Evolutionary conservation across 2,329 filamentous ascomycete genomes (phyloP).

Genomic region (Colletotrichum scovillei): DNA sequence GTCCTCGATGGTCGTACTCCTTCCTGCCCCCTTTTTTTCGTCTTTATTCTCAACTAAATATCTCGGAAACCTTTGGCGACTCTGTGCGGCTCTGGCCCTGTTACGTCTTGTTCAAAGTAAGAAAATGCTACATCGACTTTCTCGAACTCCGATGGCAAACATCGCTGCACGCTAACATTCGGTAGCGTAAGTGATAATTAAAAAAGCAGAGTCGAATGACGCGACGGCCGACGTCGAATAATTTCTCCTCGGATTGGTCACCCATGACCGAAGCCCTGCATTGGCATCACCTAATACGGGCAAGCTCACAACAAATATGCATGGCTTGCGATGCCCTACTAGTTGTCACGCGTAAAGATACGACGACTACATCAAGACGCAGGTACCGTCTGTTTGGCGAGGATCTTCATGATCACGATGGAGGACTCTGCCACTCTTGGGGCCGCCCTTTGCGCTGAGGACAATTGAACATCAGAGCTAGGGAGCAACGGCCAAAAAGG

Average conservation of each 20-base stretch:
- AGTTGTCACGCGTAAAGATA: background rate
- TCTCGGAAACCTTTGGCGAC: conserved; percentile 3
- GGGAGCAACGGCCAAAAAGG: conserved; percentile 19
- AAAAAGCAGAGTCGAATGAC: conserved; percentile 11
- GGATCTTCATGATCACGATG: conserved; percentile 9
- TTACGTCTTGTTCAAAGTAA: background rate
- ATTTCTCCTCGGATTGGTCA: background rate
- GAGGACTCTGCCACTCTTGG: background rate
- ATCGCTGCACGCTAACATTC: background rate
- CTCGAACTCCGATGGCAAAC: background rate
- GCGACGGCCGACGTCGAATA: conserved; percentile 8
- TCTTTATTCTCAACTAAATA: background rate
- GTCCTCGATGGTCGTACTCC: background rate
- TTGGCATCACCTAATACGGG: background rate
- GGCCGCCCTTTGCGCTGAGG: conserved; percentile 12
- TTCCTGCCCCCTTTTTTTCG: background rate
- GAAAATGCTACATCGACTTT: background rate
- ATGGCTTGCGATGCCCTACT: background rate
- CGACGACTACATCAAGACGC: background rate
- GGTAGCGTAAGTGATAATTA: conserved; percentile 4
- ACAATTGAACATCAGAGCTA: conserved; percentile 18
- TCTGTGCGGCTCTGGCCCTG: conserved; percentile 15
- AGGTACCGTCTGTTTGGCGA: conserved; percentile 5
- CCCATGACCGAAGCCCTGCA: background rate
- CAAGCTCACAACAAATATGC: conserved; percentile 12